phyloP scores from a whole-genome alignment of 2,329 filamentous ascomycete genomes.

The Mycocentrospora acerina region DNA sequence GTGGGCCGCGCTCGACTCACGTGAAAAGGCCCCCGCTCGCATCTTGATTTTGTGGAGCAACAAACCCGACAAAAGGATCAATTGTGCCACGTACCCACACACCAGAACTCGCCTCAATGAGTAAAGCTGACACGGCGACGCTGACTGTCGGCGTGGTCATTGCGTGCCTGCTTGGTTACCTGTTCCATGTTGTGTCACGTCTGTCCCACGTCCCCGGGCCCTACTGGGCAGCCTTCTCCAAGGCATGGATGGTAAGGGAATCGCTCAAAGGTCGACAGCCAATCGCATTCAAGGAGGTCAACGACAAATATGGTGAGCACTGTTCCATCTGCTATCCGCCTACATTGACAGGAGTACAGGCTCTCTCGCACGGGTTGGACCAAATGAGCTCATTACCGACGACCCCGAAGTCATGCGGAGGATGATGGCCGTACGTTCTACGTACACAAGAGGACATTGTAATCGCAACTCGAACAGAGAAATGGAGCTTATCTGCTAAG shows the following conservation, averaged over 20 bases:
- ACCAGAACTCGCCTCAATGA: slow-evolving; percentile 4
- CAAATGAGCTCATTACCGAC: slow-evolving; percentile 50
- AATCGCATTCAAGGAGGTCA: slow-evolving; percentile 9
- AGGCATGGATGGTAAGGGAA: slow-evolving; percentile 16
- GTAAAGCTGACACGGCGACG: not conserved
- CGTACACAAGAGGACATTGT: slow-evolving; percentile 34
- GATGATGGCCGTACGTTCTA: slow-evolving; percentile 45
- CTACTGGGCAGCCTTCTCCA: slow-evolving; percentile 20
- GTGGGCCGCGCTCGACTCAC: too few relatives aligned
- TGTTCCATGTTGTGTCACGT: slow-evolving; percentile 9
- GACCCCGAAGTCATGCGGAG: slow-evolving; percentile 50
- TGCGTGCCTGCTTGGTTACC: slow-evolving; percentile 7
- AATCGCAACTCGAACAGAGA: slow-evolving; percentile 3
- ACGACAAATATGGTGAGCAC: slow-evolving; percentile 19
- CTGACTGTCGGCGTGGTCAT: slow-evolving; percentile 9
- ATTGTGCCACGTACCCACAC: slow-evolving; percentile 3
- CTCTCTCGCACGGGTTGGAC: slow-evolving; percentile 44
- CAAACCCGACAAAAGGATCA: not conserved
- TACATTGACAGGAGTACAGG: not conserved
- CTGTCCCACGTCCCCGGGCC: slow-evolving; percentile 25
- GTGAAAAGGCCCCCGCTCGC: too few relatives aligned
- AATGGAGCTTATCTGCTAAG: not conserved
- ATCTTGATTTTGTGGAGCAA: not conserved
- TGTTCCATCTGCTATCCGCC: too few relatives aligned
- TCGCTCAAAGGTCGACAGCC: slow-evolving; percentile 17